Percentiles rank a stretch among this genome's conserved stretches.
Conservation (phyloP, 2,329 filamentous ascomycete species). For the Falciphora oryzae region DNA sequence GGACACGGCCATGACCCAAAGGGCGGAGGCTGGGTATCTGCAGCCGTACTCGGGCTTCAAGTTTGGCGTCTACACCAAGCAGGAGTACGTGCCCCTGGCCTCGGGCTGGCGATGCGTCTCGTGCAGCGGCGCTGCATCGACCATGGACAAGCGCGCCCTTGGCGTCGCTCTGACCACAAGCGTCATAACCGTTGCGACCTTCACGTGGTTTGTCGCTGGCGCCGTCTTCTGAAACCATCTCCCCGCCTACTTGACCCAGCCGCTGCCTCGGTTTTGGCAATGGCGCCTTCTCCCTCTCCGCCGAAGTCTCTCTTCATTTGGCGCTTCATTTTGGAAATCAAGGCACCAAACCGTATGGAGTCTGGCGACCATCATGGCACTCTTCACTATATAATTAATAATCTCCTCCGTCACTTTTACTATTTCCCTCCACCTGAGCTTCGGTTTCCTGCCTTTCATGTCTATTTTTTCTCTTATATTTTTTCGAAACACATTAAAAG, state of each 20-base stretch:
- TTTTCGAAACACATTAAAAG: background rate
- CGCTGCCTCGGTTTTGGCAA: background rate
- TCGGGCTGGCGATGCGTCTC: conserved; percentile 50
- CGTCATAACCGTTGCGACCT: conserved; percentile 50
- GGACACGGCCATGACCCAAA: conserved; percentile 42
- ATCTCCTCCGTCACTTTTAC: background rate
- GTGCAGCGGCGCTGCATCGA: conserved; percentile 47
- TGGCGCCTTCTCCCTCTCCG: background rate
- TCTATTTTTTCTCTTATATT: background rate
- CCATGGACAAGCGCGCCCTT: conserved; percentile 41
- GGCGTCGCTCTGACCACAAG: conserved; percentile 49
- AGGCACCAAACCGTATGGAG: background rate
- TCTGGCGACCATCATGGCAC: background rate
- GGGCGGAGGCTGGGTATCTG: conserved; percentile 50
- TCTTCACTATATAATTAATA: background rate
- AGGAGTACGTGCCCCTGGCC: conserved; percentile 43
- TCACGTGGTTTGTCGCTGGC: conserved; percentile 59
- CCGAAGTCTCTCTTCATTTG: background rate
- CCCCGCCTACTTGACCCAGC: background rate
- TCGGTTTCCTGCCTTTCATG: background rate
- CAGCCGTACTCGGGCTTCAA: conserved; percentile 39
- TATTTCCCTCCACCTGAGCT: background rate
- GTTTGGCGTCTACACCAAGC: conserved; percentile 53
- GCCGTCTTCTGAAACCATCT: conserved; percentile 24
- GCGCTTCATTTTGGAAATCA: background rate